Evolutionary conservation across 1,284 basidiomycete species (phyloP), one percentile per base, ranked within the genome.

Genomic region (Ustilago trichophora): DNA sequence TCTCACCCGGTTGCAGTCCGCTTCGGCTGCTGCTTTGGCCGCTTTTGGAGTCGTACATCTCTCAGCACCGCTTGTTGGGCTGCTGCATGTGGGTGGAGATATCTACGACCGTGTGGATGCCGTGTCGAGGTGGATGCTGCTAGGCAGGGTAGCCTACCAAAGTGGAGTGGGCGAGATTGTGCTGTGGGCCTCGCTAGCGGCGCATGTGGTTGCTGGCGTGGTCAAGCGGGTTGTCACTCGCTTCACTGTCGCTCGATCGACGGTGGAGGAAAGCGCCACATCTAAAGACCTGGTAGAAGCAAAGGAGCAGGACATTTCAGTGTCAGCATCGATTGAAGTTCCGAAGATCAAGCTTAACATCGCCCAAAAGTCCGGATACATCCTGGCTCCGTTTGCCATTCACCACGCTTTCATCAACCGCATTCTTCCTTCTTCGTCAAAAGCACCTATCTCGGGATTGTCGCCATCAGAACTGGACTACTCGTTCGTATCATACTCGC

Each of bases 61-160:
- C 4, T 54, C 49, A 13, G 53, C 66, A 24, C 66, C 58, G 1
- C 16, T 59, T 27, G 34, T 59, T n/a, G 57, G 65, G 18, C 40
- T 68, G 1, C 9, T 68, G 19, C 41, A 58, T 19, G 8, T 53
- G 2, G 24, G 26, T 2, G 52, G 45, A n/a, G 65, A 68, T 37
- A 40, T 68, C 36, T 54, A 54, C 32, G 65, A 68, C n/a, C 49
- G 66, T 3, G 45, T 63, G 3, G 60, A 69, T 31, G 55, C 60
- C 1, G 53, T 51, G 1, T 64, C 62, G 18, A 26, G 65, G 6
- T 68, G 65, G 65, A 68, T 75, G 77, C 42, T 80, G 34, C 63
- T 80, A 4, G 76, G 76, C 0, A 48, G 78, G 16, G 76, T 76
- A 15, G 75, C 63, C 29, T 80, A 80, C 44, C 76, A 78, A 50